A percentile compares a stretch with the other conserved stretches of the same genome.
phyloP scores from a whole-genome alignment of 345 rosid species.

The Excoecaria agallocha region DNA sequence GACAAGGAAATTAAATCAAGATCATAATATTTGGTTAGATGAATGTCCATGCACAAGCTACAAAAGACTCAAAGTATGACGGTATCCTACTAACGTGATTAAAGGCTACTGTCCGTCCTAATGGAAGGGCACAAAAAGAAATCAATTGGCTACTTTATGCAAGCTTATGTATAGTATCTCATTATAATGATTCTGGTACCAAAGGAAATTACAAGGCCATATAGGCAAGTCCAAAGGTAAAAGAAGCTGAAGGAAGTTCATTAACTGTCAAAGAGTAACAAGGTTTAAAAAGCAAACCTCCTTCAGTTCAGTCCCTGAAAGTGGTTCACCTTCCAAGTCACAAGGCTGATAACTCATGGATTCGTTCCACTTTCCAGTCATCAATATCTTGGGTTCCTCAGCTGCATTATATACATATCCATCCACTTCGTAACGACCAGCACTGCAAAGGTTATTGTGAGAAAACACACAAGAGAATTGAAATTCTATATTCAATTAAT shows the following conservation, averaged over 20 bases:
- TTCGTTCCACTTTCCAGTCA: constrained; percentile 86
- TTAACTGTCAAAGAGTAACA: neutral
- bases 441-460: constrained; percentile 53
- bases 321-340: constrained; percentile 79
- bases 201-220: neutral
- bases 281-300: constrained; percentile 42
- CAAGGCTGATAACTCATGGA: constrained; percentile 76
- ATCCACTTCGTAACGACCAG: constrained; percentile 88
- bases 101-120: neutral
- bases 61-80: neutral
- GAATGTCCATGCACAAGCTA: neutral
- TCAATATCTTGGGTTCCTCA: constrained; percentile 82
- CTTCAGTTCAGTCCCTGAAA: constrained; percentile 66
- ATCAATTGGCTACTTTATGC: neutral
- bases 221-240: neutral
- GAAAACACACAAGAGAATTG: too few relatives aligned
- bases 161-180: neutral
- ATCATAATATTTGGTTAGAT: neutral
- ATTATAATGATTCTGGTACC: neutral
- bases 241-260: neutral
- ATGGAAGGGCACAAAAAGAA: neutral
- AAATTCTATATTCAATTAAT: too few relatives aligned
- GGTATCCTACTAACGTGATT: too few relatives aligned
- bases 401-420: constrained; percentile 72
- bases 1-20: neutral